Conservation (phyloP, 257 asterid genomes). For the Plantago elongata region DNA sequence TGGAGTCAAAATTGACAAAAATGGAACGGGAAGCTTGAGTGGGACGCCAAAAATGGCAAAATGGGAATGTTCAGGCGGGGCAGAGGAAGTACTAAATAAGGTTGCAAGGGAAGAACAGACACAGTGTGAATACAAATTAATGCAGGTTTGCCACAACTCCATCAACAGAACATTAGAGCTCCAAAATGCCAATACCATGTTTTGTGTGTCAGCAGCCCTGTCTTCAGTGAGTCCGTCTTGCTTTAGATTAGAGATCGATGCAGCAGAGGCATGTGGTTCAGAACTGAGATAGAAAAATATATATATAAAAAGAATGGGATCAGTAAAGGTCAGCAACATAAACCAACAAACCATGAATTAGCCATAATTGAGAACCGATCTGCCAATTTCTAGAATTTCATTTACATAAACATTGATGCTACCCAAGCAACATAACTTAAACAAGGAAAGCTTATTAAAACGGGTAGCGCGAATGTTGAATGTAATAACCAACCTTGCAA, state of each 20-base stretch:
- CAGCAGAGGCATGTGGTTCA: constrained; percentile 64
- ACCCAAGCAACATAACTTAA: background rate
- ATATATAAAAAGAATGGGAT: background rate
- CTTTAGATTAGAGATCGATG: constrained; percentile 48
- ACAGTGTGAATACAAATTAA: background rate
- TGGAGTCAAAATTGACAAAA: no score
- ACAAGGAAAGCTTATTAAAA: background rate
- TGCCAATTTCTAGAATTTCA: no score
- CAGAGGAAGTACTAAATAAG: no score
- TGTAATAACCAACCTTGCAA: constrained; percentile 46
- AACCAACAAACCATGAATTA: constrained; percentile 3
- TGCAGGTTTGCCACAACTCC: constrained; percentile 8
- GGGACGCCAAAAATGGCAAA: no score
- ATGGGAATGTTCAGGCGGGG: no score
- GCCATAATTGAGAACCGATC: background rate
- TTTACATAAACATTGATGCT: no score
- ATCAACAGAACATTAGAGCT: constrained; percentile 16
- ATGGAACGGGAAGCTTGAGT: no score
- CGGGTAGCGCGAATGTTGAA: background rate
- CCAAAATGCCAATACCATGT: constrained; percentile 40
- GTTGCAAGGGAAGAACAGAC: no score
- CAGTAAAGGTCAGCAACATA: constrained; percentile 21
- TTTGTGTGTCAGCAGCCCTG: constrained; percentile 30
- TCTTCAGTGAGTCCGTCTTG: constrained; percentile 52
- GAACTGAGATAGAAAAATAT: constrained; percentile 44